Percentiles rank a stretch among this genome's conserved stretches.
phyloP scores from a whole-genome alignment of 495 filamentous ascomycete genomes.

The Lasiosphaeria hispida region DNA sequence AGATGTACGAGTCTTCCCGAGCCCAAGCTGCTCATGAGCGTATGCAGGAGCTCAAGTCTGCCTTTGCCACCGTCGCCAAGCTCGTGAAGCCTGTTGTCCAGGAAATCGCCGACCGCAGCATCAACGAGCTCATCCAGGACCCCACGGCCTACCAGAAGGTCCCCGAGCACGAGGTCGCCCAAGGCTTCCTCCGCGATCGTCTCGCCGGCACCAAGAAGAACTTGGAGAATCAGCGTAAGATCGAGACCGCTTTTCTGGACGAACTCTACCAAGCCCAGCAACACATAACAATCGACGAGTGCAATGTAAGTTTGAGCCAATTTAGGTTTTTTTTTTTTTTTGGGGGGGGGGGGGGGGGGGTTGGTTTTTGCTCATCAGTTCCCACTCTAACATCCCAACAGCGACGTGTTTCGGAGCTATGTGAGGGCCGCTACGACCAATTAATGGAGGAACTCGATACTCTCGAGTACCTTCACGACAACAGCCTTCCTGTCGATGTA shows the following conservation, averaged over 20 bases:
- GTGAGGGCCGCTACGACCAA: conserved; percentile 37
- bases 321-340: neutral
- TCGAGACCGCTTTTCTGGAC: neutral
- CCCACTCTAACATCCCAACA: conserved; percentile 12
- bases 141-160: conserved; percentile 31
- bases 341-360: too few species aligned
- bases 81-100: conserved; percentile 41
- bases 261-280: conserved; percentile 19
- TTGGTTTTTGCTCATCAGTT: neutral
- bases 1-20: conserved; percentile 36
- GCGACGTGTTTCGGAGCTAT: conserved; percentile 29
- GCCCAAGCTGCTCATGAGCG: conserved; percentile 49
- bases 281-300: conserved; percentile 11
- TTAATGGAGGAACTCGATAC: conserved; percentile 32
- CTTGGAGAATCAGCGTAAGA: neutral
- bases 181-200: conserved; percentile 32
- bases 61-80: conserved; percentile 36
- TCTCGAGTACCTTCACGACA: conserved; percentile 35
- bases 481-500: conserved; percentile 39
- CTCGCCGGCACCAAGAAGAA: conserved; percentile 19
- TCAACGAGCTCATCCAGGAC: conserved; percentile 36
- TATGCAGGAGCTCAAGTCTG: conserved; percentile 39
- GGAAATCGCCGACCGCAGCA: conserved; percentile 40
- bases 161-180: conserved; percentile 28
- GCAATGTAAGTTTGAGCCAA: conserved; percentile 18